Base-by-base conservation (phyloP, 2,329 filamentous ascomycete genomes). In the Aspergillus pseudonomiae region DNA sequence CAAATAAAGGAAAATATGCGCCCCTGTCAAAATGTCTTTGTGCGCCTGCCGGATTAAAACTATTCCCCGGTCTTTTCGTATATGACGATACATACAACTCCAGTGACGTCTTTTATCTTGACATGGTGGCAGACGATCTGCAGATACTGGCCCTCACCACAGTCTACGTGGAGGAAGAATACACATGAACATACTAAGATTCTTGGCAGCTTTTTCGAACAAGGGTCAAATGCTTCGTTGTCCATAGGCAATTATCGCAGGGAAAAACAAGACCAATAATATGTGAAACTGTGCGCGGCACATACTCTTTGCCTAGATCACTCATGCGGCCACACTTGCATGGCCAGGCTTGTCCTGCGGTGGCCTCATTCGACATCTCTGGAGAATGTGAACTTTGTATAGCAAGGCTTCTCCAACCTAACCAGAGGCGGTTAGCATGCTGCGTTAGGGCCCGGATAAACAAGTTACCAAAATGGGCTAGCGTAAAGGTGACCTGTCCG, bases 381-480 rank as follows among this genome's bases (percentile, higher is more conserved):
- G 46, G 46, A 54, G 52, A 55, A 39, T 24, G 24, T 55, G 32
- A 55, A 52, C 5, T 32, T 30, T 52, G 48, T 32, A 52, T 32
- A 52, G 28, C 16, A 52, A 52, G 46, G 16, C 45, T 48, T 16
- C 21, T 12, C 21, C 14, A n/a, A 2, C n/a, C 50, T 54, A 54
- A 54, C 50, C 50, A 6, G 28, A 54, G 3, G 7, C n/a, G 32
- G 50, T 24, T 54, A 54, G 50, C 21, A 6, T 12, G 14, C 26
- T 43, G 30, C 4, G 16, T 16, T 7, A 12, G n/a, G 53, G 36
- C 7, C 28, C 32, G 50, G 52, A 62, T 65, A 63, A 67, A 65
- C 59, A 65, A 58, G 46, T 41, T 66, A 54, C 65, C 64, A 45
- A 12, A 30, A 61, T 16, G 11, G 43, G 63, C 30, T 62, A 61